phyloP scores from a whole-genome alignment of 2,329 filamentous ascomycete species.

The Penicillium sp. region DNA sequence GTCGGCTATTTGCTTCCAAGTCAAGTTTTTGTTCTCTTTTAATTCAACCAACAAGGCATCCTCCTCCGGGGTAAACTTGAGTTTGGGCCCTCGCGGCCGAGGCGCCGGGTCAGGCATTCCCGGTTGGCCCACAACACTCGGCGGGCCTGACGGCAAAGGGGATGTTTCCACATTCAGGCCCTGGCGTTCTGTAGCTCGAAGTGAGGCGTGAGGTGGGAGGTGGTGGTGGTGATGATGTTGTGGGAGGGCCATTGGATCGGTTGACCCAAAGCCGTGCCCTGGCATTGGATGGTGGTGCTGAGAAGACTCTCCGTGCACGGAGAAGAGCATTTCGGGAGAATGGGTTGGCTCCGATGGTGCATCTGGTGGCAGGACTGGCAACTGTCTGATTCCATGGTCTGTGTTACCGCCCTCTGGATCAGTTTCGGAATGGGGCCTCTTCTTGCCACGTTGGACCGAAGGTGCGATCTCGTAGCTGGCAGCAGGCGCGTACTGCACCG shows the following conservation, averaged over 20 bases:
- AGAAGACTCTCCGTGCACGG: constrained; percentile 37
- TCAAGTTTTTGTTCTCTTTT: constrained; percentile 92
- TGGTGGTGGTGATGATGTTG: constrained; percentile 81
- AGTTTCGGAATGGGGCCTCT: constrained; percentile 40
- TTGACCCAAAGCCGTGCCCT: constrained; percentile 44
- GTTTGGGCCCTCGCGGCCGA: constrained; percentile 81
- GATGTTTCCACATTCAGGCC: constrained; percentile 54
- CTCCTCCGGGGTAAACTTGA: constrained; percentile 93
- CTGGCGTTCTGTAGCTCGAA: constrained; percentile 68
- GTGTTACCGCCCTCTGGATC: constrained; percentile 33
- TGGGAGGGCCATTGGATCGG: constrained; percentile 48
- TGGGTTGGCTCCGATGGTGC: constrained; percentile 36
- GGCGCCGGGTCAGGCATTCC: constrained; percentile 87
- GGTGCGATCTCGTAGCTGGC: constrained; percentile 38
- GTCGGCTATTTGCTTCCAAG: constrained; percentile 97
- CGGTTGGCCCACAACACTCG: constrained; percentile 83
- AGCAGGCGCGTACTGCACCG: constrained; percentile 41
- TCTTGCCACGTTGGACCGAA: constrained; percentile 37
- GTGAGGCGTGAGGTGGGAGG: constrained; percentile 73
- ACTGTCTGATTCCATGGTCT: constrained; percentile 31
- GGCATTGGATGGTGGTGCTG: constrained; percentile 37
- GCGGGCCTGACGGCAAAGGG: constrained; percentile 63
- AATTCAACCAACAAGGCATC: constrained; percentile 85
- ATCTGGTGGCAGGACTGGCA: constrained; percentile 40
- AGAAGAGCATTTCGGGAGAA: constrained; percentile 42